These are phyloP conservation scores for Nemania serpens DNA, from an alignment of 2,329 filamentous ascomycete genomes.

Conservation along the genomic window DNA sequence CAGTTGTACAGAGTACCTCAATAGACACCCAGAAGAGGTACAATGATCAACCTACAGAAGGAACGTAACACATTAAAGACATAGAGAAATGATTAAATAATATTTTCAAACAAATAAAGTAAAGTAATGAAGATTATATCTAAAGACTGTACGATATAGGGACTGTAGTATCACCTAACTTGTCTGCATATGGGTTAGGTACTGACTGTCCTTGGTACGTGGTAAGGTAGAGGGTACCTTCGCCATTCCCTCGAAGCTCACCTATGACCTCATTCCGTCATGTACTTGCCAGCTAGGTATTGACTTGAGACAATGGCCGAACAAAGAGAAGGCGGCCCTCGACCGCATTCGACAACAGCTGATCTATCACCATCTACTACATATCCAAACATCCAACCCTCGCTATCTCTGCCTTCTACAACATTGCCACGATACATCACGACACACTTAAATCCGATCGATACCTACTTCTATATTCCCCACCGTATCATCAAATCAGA, in stretches of 20 bases:
- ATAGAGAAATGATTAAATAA: too few species aligned
- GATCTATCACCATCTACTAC: conserved; percentile 1
- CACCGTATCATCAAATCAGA: conserved; percentile 6
- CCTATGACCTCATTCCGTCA: conserved; percentile 23
- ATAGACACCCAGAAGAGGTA: neutral
- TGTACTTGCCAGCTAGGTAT: conserved; percentile 1
- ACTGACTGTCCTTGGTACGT: neutral
- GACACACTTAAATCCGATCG: neutral
- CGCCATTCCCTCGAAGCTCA: neutral
- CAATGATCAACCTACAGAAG: too few species aligned
- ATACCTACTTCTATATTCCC: neutral
- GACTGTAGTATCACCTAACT: too few species aligned
- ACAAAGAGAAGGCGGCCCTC: conserved; percentile 9
- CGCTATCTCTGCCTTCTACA: neutral
- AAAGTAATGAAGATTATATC: neutral
- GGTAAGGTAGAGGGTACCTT: neutral
- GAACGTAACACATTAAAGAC: too few species aligned
- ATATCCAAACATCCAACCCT: neutral
- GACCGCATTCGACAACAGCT: conserved; percentile 2
- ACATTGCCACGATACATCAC: neutral
- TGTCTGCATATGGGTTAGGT: too few species aligned
- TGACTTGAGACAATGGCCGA: neutral
- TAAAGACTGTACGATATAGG: too few species aligned
- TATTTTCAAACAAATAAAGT: too few species aligned
- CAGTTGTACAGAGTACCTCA: neutral